Percentiles rank a stretch among this genome's conserved stretches.
phyloP scores from a whole-genome alignment of 2,329 filamentous ascomycete species.

The Verticillium longisporum region DNA sequence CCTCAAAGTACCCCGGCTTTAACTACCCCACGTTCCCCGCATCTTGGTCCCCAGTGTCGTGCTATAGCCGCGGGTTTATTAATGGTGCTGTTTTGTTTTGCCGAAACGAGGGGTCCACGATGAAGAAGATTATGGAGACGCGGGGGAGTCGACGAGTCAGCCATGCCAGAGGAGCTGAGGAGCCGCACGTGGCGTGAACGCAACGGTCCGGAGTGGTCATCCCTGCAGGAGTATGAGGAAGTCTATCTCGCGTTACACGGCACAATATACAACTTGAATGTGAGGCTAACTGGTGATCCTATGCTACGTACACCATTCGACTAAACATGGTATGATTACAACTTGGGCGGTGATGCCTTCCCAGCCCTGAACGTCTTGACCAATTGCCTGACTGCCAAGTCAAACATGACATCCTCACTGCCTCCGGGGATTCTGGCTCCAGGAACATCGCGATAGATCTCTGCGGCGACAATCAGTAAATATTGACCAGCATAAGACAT shows the following conservation, averaged over 20 bases:
- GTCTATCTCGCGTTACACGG: too few relatives aligned
- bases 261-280: too few relatives aligned
- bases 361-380: conserved; percentile 12
- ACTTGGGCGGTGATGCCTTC: background rate
- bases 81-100: background rate
- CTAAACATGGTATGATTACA: background rate
- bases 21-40: conserved; percentile 2
- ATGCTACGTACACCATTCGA: background rate
- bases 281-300: too few relatives aligned
- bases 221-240: too few relatives aligned
- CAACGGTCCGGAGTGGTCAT: background rate
- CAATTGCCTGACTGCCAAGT: conserved; percentile 15
- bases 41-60: background rate
- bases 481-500: background rate
- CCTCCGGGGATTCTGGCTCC: conserved; percentile 15
- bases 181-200: background rate
- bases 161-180: background rate
- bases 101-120: background rate
- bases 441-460: conserved; percentile 21
- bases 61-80: background rate
- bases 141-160: background rate
- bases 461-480: conserved; percentile 6
- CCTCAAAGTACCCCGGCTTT: background rate
- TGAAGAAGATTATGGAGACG: background rate
- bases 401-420: conserved; percentile 16